Evolutionary conservation across 1,284 basidiomycete species (phyloP), one percentile per base, ranked within the genome.

Genomic region (Coriolopsis trogii): DNA sequence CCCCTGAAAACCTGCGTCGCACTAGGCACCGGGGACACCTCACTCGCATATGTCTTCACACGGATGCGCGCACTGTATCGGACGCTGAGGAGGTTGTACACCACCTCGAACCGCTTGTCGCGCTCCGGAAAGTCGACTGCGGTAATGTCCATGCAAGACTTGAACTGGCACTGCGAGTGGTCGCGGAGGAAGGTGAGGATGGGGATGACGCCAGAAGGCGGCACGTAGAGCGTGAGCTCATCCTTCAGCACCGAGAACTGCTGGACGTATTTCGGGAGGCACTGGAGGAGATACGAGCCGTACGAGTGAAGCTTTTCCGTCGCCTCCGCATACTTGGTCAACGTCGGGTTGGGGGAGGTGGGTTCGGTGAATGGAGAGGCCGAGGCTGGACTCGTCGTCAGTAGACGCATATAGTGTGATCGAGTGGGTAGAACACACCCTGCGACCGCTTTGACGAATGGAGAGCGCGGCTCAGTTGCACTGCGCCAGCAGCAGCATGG

Each of bases 211-310:
- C 83, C 91, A 20, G 85, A 80, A 5, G 97, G 97, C 0, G 88
- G 81, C 67, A 91, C 80, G 74, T 96, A 93, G 58, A 99, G 81
- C 12, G 92, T 91, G 55, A 99, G 80, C 72, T 99, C 97, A 72
- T 99, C 96, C 78, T 95, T 95, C 74, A 95, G 87, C 41, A 98
- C 91, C n/a, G 91, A 93, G 80, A 95, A 97, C 73, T 98, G 95
- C 73, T 98, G 95, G 67, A 98, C 83, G 76, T 87, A 95, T 76
- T 95, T 97, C 51, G 94, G 94, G 21, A 98, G 83, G 65, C 89
- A 93, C 67, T 95, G 91, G 46, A 82, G 86, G 63, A 97, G 77
- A 73, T 96, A 96, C 56, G 93, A 91, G 63, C 93, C 94, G 66
- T 93, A 97, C 41, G 85, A 84, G 72, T 97, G 94, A 39, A 96